Evolutionary conservation across 2,329 filamentous ascomycete species (phyloP).

Genomic region (Hyphodiscus sp.): DNA sequence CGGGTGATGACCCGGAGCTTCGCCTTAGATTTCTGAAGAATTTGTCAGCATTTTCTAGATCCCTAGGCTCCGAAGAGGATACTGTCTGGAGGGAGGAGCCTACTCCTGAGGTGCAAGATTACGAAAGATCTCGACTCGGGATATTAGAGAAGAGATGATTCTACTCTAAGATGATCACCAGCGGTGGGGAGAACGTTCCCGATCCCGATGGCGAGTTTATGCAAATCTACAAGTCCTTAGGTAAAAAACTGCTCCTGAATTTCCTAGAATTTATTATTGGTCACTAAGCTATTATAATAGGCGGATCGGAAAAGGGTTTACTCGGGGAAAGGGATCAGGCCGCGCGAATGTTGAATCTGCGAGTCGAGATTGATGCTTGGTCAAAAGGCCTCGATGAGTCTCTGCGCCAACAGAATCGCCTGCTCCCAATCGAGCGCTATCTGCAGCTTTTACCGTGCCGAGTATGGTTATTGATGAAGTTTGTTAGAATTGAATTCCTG

Average conservation of each 20-base stretch:
- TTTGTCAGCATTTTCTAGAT: background rate
- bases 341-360: conserved; percentile 23
- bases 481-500: background rate
- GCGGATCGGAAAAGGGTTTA: background rate
- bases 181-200: background rate
- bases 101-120: background rate
- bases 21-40: background rate
- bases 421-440: conserved; percentile 16
- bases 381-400: conserved; percentile 26
- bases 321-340: conserved; percentile 23
- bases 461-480: background rate
- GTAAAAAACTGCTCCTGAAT: background rate
- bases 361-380: conserved; percentile 30
- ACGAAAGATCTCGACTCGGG: conserved; percentile 3
- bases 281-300: background rate
- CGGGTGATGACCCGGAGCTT: background rate
- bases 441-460: background rate
- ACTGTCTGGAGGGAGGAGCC: conserved; percentile 2
- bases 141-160: conserved; percentile 5
- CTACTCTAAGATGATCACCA: background rate
- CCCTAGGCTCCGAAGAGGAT: background rate
- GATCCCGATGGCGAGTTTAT: conserved; percentile 1
- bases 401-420: conserved; percentile 24
- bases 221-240: conserved; percentile 4
- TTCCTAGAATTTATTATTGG: background rate